These are phyloP conservation scores for Gaeumannomyces sp. DNA, from an alignment of 2,329 filamentous ascomycete genomes.

Conservation along the genomic window DNA sequence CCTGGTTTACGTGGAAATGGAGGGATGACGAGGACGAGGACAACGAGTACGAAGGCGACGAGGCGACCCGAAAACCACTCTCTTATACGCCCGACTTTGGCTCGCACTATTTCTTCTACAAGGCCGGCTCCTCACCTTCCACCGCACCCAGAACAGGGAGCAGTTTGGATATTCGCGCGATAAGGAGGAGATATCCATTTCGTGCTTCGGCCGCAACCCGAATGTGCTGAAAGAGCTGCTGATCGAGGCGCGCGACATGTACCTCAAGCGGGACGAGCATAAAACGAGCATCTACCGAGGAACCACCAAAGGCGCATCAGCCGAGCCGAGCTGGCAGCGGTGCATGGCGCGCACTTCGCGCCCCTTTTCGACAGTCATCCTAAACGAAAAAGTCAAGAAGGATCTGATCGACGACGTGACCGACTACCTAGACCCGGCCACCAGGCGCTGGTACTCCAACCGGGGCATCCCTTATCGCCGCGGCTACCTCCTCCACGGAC, in stretches of 20 bases:
- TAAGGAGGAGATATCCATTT: slow-evolving; percentile 53
- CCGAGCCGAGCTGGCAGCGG: slow-evolving; percentile 51
- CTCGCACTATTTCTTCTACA: slow-evolving; percentile 63
- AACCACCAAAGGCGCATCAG: slow-evolving; percentile 31
- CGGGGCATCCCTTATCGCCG: slow-evolving; percentile 80
- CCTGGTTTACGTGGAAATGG: slow-evolving; percentile 41
- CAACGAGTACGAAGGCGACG: slow-evolving; percentile 33
- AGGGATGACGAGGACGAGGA: slow-evolving; percentile 41
- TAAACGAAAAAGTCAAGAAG: slow-evolving; percentile 54
- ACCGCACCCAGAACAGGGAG: slow-evolving; percentile 42
- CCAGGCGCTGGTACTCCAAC: slow-evolving; percentile 73
- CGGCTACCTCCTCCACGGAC: slow-evolving; percentile 76
- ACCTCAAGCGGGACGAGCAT: slow-evolving; percentile 50
- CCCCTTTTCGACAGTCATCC: slow-evolving; percentile 59
- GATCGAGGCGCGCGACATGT: slow-evolving; percentile 48
- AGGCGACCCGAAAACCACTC: slow-evolving; percentile 38
- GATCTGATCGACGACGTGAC: slow-evolving; percentile 53
- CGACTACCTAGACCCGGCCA: slow-evolving; percentile 57
- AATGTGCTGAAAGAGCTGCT: slow-evolving; percentile 56
- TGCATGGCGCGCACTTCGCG: slow-evolving; percentile 55
- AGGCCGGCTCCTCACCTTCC: slow-evolving; percentile 50
- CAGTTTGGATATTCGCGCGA: slow-evolving; percentile 31
- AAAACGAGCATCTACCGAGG: slow-evolving; percentile 63
- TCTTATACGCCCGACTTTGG: slow-evolving; percentile 63
- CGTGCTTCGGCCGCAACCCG: slow-evolving; percentile 56